A percentile compares a stretch with the other conserved stretches of the same genome.
These are phyloP conservation scores for Annulohypoxylon truncatum DNA, from an alignment of 2,329 filamentous ascomycete species.

Conservation along the genomic window DNA sequence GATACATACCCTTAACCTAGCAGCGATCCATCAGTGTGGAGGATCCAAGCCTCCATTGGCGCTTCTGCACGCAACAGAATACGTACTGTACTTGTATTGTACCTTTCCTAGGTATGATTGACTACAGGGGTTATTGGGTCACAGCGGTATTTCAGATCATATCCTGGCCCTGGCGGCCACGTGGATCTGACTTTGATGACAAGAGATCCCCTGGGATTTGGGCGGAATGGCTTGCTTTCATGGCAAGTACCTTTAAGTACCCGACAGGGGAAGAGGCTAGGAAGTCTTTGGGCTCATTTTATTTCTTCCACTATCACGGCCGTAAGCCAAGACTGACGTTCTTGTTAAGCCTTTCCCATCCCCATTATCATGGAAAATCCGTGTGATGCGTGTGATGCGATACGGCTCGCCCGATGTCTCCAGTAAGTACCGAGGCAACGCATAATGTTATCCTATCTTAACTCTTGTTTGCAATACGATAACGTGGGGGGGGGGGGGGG, in stretches of 20 bases:
- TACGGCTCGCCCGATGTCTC: constrained; percentile 14
- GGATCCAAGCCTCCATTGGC: constrained; percentile 17
- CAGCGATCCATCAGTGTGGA: constrained; percentile 32
- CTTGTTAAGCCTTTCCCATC: constrained; percentile 18
- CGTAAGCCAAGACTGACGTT: constrained; percentile 32
- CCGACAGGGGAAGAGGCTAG: constrained; percentile 28
- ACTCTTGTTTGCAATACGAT: constrained; percentile 10
- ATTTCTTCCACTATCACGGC: constrained; percentile 36
- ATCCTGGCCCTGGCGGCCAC: constrained; percentile 49
- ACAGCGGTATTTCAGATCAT: constrained; percentile 39
- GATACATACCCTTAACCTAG: constrained; percentile 15
- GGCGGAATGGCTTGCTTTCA: constrained; percentile 45
- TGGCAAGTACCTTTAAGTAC: constrained; percentile 41
- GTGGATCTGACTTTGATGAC: constrained; percentile 47
- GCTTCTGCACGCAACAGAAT: constrained; percentile 20
- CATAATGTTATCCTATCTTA: constrained; percentile 9
- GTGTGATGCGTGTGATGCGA: constrained; percentile 28
- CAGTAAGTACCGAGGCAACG: neutral
- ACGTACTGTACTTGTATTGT: constrained; percentile 25
- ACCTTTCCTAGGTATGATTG: constrained; percentile 25
- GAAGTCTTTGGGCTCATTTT: constrained; percentile 36
- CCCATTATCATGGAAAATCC: constrained; percentile 10
- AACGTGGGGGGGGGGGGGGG: constrained; percentile 38
- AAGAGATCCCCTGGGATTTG: constrained; percentile 46
- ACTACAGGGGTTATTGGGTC: constrained; percentile 40